phyloP scores from a whole-genome alignment of 805 yeast genomes.

The Saccharomycopsis schoenii region DNA sequence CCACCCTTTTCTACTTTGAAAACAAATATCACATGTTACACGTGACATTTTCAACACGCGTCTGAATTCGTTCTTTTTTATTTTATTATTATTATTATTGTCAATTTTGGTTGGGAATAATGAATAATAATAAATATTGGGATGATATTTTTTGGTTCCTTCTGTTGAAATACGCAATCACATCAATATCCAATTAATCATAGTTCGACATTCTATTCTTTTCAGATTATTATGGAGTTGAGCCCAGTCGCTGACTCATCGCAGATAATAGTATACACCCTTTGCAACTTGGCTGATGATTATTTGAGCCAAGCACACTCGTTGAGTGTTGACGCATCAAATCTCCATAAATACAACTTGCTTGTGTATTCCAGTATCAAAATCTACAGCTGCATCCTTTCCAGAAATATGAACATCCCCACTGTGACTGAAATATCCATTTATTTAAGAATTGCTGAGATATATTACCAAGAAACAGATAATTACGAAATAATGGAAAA shows the following conservation, averaged over 20 bases:
- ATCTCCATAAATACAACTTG: constrained; percentile 4
- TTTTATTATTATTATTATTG: too few species aligned
- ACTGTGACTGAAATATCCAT: constrained; percentile 9
- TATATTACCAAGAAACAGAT: constrained; percentile 14
- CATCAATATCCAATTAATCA: too few species aligned
- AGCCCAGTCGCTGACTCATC: neutral
- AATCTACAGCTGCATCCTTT: constrained; percentile 6
- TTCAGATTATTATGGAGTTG: too few species aligned
- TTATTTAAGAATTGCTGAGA: constrained; percentile 12
- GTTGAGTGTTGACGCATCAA: neutral
- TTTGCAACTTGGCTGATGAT: constrained; percentile 5
- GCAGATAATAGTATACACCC: constrained; percentile 5
- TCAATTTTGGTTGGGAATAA: too few species aligned
- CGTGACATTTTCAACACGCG: neutral
- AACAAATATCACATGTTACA: neutral
- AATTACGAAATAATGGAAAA: constrained; percentile 6
- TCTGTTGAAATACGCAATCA: too few species aligned
- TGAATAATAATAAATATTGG: too few species aligned
- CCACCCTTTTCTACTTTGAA: too few species aligned
- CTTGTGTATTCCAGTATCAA: constrained; percentile 14
- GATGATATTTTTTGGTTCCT: too few species aligned
- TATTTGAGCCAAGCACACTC: constrained; percentile 7
- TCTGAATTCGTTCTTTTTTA: too few species aligned
- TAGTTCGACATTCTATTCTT: too few species aligned
- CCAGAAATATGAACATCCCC: constrained; percentile 8